Evolutionary conservation across 805 yeast genomes (phyloP).

Genomic region (Ascoidea asiatica): DNA sequence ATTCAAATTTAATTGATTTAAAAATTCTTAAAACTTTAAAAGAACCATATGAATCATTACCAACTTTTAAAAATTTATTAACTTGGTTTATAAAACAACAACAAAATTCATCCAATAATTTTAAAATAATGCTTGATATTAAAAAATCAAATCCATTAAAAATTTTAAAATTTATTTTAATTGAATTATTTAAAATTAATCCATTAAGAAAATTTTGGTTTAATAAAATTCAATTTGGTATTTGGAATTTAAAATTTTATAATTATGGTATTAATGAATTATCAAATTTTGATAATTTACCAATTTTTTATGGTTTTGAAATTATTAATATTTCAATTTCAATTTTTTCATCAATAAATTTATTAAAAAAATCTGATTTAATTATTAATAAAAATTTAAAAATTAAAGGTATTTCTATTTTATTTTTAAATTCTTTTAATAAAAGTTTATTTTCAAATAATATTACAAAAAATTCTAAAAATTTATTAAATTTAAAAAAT

Average conservation of each 20-base stretch:
- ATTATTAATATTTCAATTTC: conserved; percentile 20
- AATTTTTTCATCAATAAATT: conserved; percentile 11
- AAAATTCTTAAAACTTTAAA: conserved; percentile 15
- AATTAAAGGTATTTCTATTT: conserved; percentile 10
- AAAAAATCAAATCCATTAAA: conserved; percentile 35
- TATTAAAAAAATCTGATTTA: conserved; percentile 12
- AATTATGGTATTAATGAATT: conserved; percentile 12
- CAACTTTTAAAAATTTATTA: conserved; percentile 17
- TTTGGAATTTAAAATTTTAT: conserved; percentile 21
- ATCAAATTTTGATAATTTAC: conserved; percentile 7
- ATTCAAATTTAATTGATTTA: conserved; percentile 16
- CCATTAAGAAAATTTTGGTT: conserved; percentile 17
- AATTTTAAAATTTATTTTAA: conserved; percentile 18
- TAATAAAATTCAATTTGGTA: conserved; percentile 21
- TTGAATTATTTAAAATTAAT: conserved; percentile 10
- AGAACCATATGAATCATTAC: conserved; percentile 21
- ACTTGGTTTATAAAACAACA: conserved; percentile 29
- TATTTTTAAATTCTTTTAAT: conserved; percentile 13
- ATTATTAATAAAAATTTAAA: conserved; percentile 9
- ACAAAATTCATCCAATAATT: conserved; percentile 33
- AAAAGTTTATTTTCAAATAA: conserved; percentile 9
- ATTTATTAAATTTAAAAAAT: conserved; percentile 6
- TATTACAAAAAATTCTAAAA: conserved; percentile 19
- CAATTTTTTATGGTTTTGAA: conserved; percentile 11
- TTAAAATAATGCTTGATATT: conserved; percentile 53